Evolutionary conservation across 768 basidiomycete genomes (phyloP).

Genomic region (Suillus fuscotomentosus): DNA sequence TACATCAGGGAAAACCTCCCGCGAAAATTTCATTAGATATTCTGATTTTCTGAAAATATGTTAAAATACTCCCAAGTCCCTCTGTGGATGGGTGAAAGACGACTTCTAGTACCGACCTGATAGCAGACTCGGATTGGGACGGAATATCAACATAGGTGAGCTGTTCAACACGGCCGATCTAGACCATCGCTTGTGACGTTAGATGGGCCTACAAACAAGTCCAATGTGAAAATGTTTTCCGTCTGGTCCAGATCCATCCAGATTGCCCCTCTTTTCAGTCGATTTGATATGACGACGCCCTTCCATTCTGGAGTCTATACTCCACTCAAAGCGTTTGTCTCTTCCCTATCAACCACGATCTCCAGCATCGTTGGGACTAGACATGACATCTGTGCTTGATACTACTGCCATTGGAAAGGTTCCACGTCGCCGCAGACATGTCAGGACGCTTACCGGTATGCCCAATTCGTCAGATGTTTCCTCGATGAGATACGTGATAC

Average conservation of each 20-base stretch:
- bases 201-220: too few species aligned
- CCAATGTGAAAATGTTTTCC: background rate
- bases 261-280: background rate
- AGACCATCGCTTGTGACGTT: too few species aligned
- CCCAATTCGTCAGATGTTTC: background rate
- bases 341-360: background rate
- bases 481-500: constrained; percentile 1
- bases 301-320: background rate
- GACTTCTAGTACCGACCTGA: too few species aligned
- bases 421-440: constrained; percentile 57
- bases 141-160: too few species aligned
- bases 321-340: background rate
- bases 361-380: background rate
- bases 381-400: constrained; percentile 68
- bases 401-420: constrained; percentile 60
- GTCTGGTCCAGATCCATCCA: background rate
- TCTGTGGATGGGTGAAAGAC: too few species aligned
- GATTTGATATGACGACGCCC: background rate
- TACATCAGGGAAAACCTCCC: too few species aligned
- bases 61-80: too few species aligned
- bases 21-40: too few species aligned
- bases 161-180: too few species aligned
- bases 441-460: constrained; percentile 64
- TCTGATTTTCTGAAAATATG: too few species aligned
- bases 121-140: too few species aligned